phyloP scores from a whole-genome alignment of 768 basidiomycete genomes.

The Dictyophora rubrovolvata region DNA sequence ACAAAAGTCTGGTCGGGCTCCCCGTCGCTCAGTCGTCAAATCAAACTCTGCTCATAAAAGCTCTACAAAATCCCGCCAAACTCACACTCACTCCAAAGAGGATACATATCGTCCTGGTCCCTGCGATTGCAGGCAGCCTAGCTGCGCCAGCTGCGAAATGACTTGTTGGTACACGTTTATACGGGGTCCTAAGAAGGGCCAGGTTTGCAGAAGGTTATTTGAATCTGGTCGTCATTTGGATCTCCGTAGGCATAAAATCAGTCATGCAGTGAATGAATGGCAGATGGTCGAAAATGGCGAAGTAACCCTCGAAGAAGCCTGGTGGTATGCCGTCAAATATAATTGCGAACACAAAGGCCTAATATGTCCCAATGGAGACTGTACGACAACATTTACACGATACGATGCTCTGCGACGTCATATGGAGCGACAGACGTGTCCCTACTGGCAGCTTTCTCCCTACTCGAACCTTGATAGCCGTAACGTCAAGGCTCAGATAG shows the following conservation, averaged over 20 bases:
- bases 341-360: background rate
- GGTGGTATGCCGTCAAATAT: background rate
- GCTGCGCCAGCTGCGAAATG: background rate
- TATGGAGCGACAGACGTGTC: conserved; percentile 6
- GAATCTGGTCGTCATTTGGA: conserved; percentile 1
- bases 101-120: background rate
- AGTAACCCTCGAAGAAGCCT: background rate
- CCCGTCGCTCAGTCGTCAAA: no score
- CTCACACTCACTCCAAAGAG: background rate
- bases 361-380: conserved; percentile 5
- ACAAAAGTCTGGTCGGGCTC: background rate
- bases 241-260: background rate
- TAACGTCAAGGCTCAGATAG: background rate
- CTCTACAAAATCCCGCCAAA: background rate
- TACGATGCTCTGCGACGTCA: conserved; percentile 5
- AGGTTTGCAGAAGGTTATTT: background rate
- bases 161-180: conserved; percentile 6
- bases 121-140: background rate
- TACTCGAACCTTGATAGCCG: conserved; percentile 1
- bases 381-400: conserved; percentile 1
- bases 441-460: background rate
- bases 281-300: conserved; percentile 3
- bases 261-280: conserved; percentile 7
- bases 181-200: background rate
- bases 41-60: no score